phyloP scores from a whole-genome alignment of 2,329 filamentous ascomycete genomes.

The Sporothrix sp. region DNA sequence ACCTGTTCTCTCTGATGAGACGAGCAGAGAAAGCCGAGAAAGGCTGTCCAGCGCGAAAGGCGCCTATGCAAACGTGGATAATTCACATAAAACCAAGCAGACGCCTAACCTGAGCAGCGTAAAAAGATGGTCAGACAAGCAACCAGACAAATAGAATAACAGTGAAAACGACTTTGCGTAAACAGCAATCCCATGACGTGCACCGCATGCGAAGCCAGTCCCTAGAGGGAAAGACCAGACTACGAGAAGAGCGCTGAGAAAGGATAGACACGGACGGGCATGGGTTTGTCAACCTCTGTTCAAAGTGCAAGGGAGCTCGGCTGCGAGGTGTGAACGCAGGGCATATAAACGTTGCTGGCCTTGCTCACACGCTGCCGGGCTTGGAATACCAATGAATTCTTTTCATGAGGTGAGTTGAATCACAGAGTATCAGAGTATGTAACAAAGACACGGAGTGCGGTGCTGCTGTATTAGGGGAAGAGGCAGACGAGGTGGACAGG shows the following conservation, averaged over 20 bases:
- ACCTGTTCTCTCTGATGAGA: too few relatives aligned
- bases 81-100: neutral
- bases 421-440: neutral
- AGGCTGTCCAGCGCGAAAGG: neutral
- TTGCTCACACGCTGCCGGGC: too few relatives aligned
- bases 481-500: neutral
- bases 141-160: too few relatives aligned
- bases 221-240: neutral
- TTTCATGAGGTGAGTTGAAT: slow-evolving; percentile 13
- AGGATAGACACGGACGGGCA: neutral
- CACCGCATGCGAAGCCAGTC: slow-evolving; percentile 4
- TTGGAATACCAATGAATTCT: too few relatives aligned
- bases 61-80: too few relatives aligned
- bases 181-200: slow-evolving; percentile 3
- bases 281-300: too few relatives aligned
- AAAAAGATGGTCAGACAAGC: too few relatives aligned
- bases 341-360: too few relatives aligned
- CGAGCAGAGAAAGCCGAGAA: neutral
- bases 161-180: too few relatives aligned
- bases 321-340: too few relatives aligned
- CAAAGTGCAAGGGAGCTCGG: neutral
- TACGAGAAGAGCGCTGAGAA: neutral
- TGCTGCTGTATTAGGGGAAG: neutral
- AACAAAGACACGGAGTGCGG: neutral
- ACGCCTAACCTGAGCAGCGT: too few relatives aligned